Evolutionary conservation across 192 early-diverging fungal species (phyloP).

Genomic region (Coemansia sp.): DNA sequence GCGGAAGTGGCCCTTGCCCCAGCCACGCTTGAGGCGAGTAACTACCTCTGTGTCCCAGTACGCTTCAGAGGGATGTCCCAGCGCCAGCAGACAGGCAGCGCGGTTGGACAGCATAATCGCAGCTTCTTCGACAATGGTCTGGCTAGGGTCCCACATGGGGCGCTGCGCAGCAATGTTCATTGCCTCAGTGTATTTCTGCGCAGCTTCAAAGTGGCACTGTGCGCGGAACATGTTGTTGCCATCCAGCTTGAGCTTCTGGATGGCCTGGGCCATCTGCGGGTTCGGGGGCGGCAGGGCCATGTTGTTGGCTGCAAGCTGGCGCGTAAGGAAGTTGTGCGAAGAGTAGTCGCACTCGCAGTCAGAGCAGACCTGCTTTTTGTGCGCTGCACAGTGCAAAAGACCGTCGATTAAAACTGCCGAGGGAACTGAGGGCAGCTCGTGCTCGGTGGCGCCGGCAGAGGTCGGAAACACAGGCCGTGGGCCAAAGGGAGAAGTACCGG

Average conservation of each 20-base stretch:
- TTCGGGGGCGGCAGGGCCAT: slow-evolving; percentile 69
- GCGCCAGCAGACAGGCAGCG: slow-evolving; percentile 62
- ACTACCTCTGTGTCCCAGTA: slow-evolving; percentile 70
- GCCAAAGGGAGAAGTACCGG: slow-evolving; percentile 26
- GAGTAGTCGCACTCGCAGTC: slow-evolving; percentile 62
- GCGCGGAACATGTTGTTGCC: slow-evolving; percentile 86
- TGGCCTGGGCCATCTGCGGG: slow-evolving; percentile 54
- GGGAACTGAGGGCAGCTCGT: slow-evolving; percentile 12
- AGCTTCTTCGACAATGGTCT: slow-evolving; percentile 64
- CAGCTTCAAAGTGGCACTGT: slow-evolving; percentile 79
- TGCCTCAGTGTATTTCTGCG: slow-evolving; percentile 84
- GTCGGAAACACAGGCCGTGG: slow-evolving; percentile 48
- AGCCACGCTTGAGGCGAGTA: slow-evolving; percentile 64
- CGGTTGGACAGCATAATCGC: slow-evolving; percentile 64
- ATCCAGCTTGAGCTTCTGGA: slow-evolving; percentile 62
- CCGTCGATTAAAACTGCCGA: slow-evolving; percentile 37
- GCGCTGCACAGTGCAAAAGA: slow-evolving; percentile 62
- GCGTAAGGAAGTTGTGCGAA: slow-evolving; percentile 63
- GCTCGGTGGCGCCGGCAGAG: slow-evolving; percentile 4
- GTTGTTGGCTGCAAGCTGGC: slow-evolving; percentile 60
- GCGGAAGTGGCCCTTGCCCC: slow-evolving; percentile 73
- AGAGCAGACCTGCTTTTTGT: slow-evolving; percentile 61
- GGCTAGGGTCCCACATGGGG: slow-evolving; percentile 71
- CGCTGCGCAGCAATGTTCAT: slow-evolving; percentile 72
- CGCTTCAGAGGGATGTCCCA: slow-evolving; percentile 65